Base-by-base conservation (phyloP, 805 yeast genomes). In the Zygotorulaspora danielsina region DNA sequence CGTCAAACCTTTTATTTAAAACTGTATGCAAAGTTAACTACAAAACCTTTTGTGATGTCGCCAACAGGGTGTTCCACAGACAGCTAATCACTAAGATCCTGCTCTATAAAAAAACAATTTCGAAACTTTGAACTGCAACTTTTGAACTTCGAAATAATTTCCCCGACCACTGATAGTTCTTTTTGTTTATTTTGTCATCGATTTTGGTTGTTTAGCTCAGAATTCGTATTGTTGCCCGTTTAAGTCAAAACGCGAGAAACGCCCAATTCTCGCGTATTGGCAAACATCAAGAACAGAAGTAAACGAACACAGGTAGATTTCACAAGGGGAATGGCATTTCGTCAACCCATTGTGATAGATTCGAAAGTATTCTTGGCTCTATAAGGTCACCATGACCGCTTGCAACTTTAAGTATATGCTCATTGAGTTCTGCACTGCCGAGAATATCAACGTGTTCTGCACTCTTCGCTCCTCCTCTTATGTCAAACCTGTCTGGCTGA, bases 381-480 rank as follows among this genome's bases (percentile, higher is more conserved):
- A 93, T 84, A 13, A 69, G 61, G 34, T 77, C 77, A 2, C 94
- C 95, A 24, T 70, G 61, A 0, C 98, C 98, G 30, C 85, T 70
- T 1, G 89, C 97, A 12, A 93, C 87, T 45, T 75, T 75, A 39
- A 90, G 67, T 9, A 93, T 69, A 54, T 89, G 67, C 56, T 93
- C 98, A 58, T 93, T 93, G 59, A 93, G 68, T 56, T 83, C 95
- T 1, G 97, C 86, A 46, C 95, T 79, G 2, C 98, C 98, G 33
- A 93, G 69, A 33, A 93, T 89, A 59, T 93, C 98, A 19, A 93
- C 98, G 62, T 93, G 98, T 54, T 93, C 98, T 1, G 97, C 97
- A 1, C 97, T 90, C 59, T 84, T 84, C 8, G 96, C 94, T 10
- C 98, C 98, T 18, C 98, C 98, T 49, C 98, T 75, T 22, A 93